These are phyloP conservation scores for Alternaria novae-zelandiae DNA, from an alignment of 2,329 filamentous ascomycete genomes.

Conservation along the genomic window DNA sequence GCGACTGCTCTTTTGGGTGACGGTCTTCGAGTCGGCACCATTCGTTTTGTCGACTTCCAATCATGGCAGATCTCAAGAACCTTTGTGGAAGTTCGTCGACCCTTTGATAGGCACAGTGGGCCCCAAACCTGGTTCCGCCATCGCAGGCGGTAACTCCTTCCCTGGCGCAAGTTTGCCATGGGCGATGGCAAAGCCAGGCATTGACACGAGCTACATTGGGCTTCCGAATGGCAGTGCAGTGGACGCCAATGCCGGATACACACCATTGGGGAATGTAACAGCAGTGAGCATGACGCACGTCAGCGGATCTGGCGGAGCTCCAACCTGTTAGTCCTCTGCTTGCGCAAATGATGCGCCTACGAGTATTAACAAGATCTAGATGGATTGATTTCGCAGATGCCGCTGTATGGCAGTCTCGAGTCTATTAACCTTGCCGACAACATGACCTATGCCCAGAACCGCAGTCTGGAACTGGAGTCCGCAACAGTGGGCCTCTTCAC, in stretches of 20 bases:
- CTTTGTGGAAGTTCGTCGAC: slow-evolving; percentile 34
- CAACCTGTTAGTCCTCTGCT: slow-evolving; percentile 15
- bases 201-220: slow-evolving; percentile 30
- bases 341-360: not conserved
- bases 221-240: slow-evolving; percentile 14
- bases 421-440: slow-evolving; percentile 48
- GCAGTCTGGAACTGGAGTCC: slow-evolving; percentile 20
- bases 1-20: not conserved
- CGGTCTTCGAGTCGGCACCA: not conserved
- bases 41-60: not conserved
- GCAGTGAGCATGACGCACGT: slow-evolving; percentile 36
- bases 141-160: slow-evolving; percentile 35
- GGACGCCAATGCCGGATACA: slow-evolving; percentile 38
- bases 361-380: slow-evolving; percentile 15
- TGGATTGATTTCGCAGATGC: slow-evolving; percentile 38
- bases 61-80: not conserved
- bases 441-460: slow-evolving; percentile 34
- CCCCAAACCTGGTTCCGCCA: slow-evolving; percentile 36
- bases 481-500: slow-evolving; percentile 34
- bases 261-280: slow-evolving; percentile 38
- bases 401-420: slow-evolving; percentile 39
- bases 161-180: slow-evolving; percentile 34
- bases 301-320: slow-evolving; percentile 26
- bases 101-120: slow-evolving; percentile 53
- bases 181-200: slow-evolving; percentile 37